Evolutionary conservation across 305 asterid species (phyloP), one percentile per base, ranked within the genome.

Genomic region (Fraxinus paxiana): DNA sequence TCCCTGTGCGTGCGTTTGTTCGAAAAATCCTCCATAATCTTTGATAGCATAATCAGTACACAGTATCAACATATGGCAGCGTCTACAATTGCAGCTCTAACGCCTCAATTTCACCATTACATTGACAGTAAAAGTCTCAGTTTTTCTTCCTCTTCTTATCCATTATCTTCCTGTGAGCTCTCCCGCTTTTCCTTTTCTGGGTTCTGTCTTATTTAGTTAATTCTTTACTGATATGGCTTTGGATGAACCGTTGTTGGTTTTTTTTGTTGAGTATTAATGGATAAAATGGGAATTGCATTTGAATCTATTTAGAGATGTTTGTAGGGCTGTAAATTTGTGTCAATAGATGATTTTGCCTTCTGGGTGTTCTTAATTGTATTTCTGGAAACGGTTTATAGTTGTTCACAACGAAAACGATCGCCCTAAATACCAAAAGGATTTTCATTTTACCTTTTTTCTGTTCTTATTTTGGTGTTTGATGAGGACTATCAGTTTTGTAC

Each of bases 1-100:
- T 28, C 38, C 2, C 37, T 12, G 20, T 65, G 20, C 22, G 20
- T 12, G 37, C 74, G 7, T 67, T 30, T 67, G 38, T 67, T 35
- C 5, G 74, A 67, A 30, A 26, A 67, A 67, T 12, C 34, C 74
- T 67, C 74, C 9, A 67, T 13, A 67, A 30, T 26, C 38, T 67
- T 80, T 73, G 79, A 78, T 26, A 20, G 69, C 43, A 75, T n/a
- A 35, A 37, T 38, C 77, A 31, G 35, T 24, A 6, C 80, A 79
- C 48, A 77, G 48, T 38, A 48, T 33, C 18, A 35, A 79, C 84
- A 82, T 78, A 89, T 89, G 91, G 88, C 91, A 67, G 65, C 86
- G 67, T 80, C 90, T 65, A 81, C 88, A 18, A 56, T 72, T 80
- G 88, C 91, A 82, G 81, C 88, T 83, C 73, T 86, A 4, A 83